Evolutionary conservation across 371 early-diverging fungal genomes (phyloP), one percentile per base, ranked within the genome.

Genomic region (Mucor mucedo): DNA sequence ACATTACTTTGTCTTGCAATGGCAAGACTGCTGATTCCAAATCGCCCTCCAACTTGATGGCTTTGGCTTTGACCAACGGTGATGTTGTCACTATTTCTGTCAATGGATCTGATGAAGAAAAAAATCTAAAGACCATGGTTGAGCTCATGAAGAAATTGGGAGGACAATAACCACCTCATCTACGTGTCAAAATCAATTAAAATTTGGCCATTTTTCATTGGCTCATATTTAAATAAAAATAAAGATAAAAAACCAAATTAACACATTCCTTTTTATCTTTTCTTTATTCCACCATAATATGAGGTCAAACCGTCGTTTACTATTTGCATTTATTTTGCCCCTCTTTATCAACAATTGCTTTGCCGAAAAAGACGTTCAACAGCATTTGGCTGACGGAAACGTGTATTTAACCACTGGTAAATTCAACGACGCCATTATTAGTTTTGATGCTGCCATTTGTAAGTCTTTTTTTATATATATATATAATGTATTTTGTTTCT

Each of bases 391-490:
- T 45, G 84, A 89, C 49, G 92, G 90, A 45, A 89, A 87, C 39
- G 77, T 64, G 38, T 83, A 73, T 54, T 70, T 90, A n/a, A 69
- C 66, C 16, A 68, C 78, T 45, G 89, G 88, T 7, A 75, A 83
- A 49, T 83, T 77, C 66, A 85, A 87, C 45, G 87, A 88, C 27
- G 92, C 92, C 11, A 69, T 92, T 49, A 73, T 79, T 38, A 85
- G 84, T 60, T 92, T 79, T 66, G 91, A 90, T 64, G 84, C 85
- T 39, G 92, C 91, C 41, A 87, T 90, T 48, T 77, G 89, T 88
- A 87, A 71, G 76, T 70, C 50, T 5, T 16, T 52, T 32, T 13
- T 8, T 4, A n/a, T 28, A 38, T 13, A 32, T 13, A 50, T 35
- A 16, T 14, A 39, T 9, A 52, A 50, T 21, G 0, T 21, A 1